Evolutionary conservation across 331 rosid species (phyloP), one percentile per base, ranked within the genome.

Genomic region (Stylosanthes scabra): DNA sequence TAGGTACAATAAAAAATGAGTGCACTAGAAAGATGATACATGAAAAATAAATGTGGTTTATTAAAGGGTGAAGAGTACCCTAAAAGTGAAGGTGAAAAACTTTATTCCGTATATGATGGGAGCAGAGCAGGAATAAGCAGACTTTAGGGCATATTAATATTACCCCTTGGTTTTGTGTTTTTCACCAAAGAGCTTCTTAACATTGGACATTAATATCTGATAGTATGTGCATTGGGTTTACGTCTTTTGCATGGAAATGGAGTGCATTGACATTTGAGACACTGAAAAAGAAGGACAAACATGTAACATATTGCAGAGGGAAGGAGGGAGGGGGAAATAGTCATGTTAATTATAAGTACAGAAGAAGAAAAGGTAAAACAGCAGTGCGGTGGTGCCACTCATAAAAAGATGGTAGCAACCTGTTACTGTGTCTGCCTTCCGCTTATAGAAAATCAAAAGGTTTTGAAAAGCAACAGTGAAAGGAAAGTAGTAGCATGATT

Each of bases 391-490:
- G 37, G 37, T 68, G 25, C 25, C 80, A 63, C 42, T 75, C 42
- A 39, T 1, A 20, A 20, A 20, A 20, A 0, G 1, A 20, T 20
- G 25, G 37, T 31, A 31, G 37, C 37, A 31, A 31, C 37, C 37
- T 2, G 37, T 31, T 31, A 31, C 37, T 31, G 37, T 31, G 37
- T 31, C 70, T 25, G 55, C 8, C 72, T 68, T 73, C 52, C 49
- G 52, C 20, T 37, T 45, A 49, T 65, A 79, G 71, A 72, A 67
- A 71, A 76, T 44, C 71, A 59, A 63, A 63, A 68, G 47, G 51
- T 9, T 39, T 37, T 52, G 40, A 52, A 63, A 57, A 66, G 25
- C 41, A 49, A 12, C 14, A 41, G 2, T 7, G 42, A 10, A 59
- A n/a, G 11, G 63, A 8, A 59, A 45, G 59, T 41, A 65, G 42